Conservation (phyloP, 2,329 filamentous ascomycete species). For the Stagonosporopsis chrysanthemi region DNA sequence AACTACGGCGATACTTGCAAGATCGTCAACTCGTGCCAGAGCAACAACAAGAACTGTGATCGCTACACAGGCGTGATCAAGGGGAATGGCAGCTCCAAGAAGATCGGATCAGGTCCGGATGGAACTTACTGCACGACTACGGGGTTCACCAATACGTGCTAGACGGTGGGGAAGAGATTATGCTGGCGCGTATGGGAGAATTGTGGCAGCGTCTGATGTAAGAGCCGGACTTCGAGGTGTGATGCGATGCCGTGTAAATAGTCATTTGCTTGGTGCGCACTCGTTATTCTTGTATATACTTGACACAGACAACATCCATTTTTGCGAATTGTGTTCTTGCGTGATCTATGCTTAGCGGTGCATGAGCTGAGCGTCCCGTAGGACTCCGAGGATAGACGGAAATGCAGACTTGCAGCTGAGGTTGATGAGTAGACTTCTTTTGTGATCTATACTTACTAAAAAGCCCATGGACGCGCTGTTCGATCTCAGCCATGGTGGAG, state of each 20-base stretch:
- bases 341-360: no score
- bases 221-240: neutral
- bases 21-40: constrained; percentile 23
- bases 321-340: no score
- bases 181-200: neutral
- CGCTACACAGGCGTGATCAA: constrained; percentile 24
- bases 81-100: constrained; percentile 18
- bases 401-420: no score
- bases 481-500: no score
- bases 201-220: neutral
- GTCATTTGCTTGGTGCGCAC: neutral
- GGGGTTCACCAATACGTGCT: constrained; percentile 16
- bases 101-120: constrained; percentile 23
- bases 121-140: constrained; percentile 19
- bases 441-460: no score
- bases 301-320: neutral
- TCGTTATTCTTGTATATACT: neutral
- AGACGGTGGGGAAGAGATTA: neutral
- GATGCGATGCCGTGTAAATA: neutral
- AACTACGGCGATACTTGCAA: constrained; percentile 48
- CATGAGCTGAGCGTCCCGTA: no score
- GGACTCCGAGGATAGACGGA: no score
- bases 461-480: no score
- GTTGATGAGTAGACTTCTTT: no score
- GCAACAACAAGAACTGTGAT: constrained; percentile 21